A percentile compares a stretch with the other conserved stretches of the same genome.
These are phyloP conservation scores for Sporisorium reilianum DNA, from an alignment of 1,284 basidiomycete genomes.

Conservation along the genomic window DNA sequence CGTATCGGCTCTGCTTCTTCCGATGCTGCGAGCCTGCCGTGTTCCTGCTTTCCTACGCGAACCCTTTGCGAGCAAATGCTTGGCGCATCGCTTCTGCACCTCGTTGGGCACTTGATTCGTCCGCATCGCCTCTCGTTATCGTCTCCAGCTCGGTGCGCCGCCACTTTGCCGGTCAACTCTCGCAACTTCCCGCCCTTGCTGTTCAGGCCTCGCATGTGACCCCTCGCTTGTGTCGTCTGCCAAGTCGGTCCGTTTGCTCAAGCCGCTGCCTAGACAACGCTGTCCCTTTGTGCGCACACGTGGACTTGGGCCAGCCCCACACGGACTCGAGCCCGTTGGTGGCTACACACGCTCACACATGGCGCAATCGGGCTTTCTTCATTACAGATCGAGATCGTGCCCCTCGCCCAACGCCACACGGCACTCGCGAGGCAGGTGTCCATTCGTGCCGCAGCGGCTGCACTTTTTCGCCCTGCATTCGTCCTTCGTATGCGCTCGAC, in stretches of 20 bases:
- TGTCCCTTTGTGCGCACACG: no score
- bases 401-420: no score
- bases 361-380: not conserved
- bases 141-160: not conserved
- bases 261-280: no score
- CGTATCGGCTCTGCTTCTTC: not conserved
- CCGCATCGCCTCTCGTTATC: not conserved
- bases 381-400: no score
- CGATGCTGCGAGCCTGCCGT: not conserved
- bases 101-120: not conserved
- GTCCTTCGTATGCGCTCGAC: not conserved
- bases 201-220: no score
- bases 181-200: no score
- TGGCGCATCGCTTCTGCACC: not conserved
- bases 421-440: no score
- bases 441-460: no score
- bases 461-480: not conserved
- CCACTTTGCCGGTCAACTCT: not conserved
- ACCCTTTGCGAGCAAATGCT: not conserved
- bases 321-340: not conserved
- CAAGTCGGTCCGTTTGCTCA: no score
- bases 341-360: slow-evolving; percentile 1
- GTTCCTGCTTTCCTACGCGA: not conserved
- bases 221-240: no score
- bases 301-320: not conserved